These are phyloP conservation scores for Pythium oligandrum DNA, from an alignment of 352 stramenopile species.

Conservation along the genomic window DNA sequence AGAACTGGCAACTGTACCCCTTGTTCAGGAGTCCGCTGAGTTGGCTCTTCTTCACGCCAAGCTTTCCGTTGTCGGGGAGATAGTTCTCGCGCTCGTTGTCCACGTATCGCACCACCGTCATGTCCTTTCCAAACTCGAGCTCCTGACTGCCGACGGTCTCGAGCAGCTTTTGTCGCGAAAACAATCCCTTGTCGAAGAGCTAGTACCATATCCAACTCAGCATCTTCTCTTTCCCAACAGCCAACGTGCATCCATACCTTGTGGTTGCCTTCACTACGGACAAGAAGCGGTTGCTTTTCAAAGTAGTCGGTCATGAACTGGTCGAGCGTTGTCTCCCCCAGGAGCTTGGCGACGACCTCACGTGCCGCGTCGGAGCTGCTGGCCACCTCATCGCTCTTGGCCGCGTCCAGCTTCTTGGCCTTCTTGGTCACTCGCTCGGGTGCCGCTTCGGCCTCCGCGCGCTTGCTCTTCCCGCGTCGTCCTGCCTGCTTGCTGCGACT, in stretches of 20 bases:
- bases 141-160: slow-evolving; percentile 51
- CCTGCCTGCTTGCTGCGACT: slow-evolving; percentile 41
- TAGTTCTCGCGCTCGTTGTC: slow-evolving; percentile 66
- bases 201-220: slow-evolving; percentile 1
- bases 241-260: slow-evolving; percentile 14
- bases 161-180: slow-evolving; percentile 66
- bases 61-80: slow-evolving; percentile 12
- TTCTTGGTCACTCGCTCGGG: slow-evolving; percentile 25
- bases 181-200: slow-evolving; percentile 56
- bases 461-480: slow-evolving; percentile 34
- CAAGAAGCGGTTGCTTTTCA: slow-evolving; percentile 80
- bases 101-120: slow-evolving; percentile 77
- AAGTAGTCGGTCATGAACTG: slow-evolving; percentile 72
- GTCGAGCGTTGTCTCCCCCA: slow-evolving; percentile 59
- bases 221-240: neutral
- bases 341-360: slow-evolving; percentile 32
- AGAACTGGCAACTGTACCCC: slow-evolving; percentile 86
- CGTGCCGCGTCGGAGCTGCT: neutral
- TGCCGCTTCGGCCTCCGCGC: slow-evolving; percentile 11
- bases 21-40: slow-evolving; percentile 56
- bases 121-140: slow-evolving; percentile 55
- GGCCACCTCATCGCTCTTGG: no score
- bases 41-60: slow-evolving; percentile 35
- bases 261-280: slow-evolving; percentile 43
- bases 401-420: slow-evolving; percentile 18